Evolutionary conservation across 768 basidiomycete genomes (phyloP), one percentile per base, ranked within the genome.

Genomic region (Phaeotremella fagi): DNA sequence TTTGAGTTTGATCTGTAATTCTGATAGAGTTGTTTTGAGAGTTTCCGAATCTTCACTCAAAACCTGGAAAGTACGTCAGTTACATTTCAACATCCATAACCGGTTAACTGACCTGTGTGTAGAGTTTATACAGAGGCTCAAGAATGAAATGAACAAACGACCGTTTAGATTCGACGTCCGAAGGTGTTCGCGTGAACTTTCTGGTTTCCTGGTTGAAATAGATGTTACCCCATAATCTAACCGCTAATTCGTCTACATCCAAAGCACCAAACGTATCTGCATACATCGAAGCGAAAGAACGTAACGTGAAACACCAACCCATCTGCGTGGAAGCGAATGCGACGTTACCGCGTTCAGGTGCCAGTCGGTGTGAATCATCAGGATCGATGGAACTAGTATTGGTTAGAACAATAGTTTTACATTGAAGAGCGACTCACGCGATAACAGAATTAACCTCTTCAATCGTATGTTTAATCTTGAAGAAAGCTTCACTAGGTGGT

Each of bases 391-490:
- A 67, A 27, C 76, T 77, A 41, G 46, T 12, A n/a, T 28, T 9
- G 23, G 47, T 33, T 20, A 54, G 35, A 50, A 9, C 29, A 22
- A 16, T n/a, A 3, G 20, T 28, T 20, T n/a, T 1, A 3, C 24
- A 4, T 22, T 15, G 23, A 29, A 24, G 27, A 7, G 53, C 31
- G 7, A 66, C 79, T 56, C 51, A 90, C 89, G 89, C 86, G 71
- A 99, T 97, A 74, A 92, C 86, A 1, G 85, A 88, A 74, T 99
- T 99, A 48, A 99, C 85, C 74, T 99, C 95, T 72, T 99, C 95
- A 50, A 99, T 94, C 1, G 92, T 97, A 72, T 98, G 94, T 75
- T 90, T 94, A 61, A 99, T 90, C 80, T 99, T 99, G 78, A 92
- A 97, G 78, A 89, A 99, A 0, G 95, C 95, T 66, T 99, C 95